Conservation (phyloP, 495 filamentous ascomycete species). For the Trichoderma reesei region DNA sequence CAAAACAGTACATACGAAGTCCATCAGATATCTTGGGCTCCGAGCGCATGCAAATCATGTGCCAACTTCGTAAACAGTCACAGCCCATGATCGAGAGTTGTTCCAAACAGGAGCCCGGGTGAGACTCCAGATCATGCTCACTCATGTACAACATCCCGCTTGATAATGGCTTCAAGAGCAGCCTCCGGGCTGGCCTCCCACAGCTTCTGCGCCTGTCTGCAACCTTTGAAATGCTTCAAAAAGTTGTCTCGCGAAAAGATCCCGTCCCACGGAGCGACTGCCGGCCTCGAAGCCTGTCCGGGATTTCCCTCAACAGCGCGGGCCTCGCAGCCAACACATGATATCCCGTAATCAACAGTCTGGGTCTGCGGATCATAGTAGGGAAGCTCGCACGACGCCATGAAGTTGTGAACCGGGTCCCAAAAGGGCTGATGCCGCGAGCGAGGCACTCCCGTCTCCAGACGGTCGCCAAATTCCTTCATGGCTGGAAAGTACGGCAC, state of each 20-base stretch:
- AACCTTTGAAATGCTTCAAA: not conserved
- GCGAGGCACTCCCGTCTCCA: not conserved
- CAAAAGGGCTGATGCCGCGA: not conserved
- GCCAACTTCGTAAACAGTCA: no score
- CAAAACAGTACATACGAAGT: no score
- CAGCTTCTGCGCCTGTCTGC: not conserved
- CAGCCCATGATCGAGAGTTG: no score
- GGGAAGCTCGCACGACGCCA: constrained; percentile 1
- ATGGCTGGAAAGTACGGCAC: constrained; percentile 2
- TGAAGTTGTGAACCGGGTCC: constrained; percentile 5
- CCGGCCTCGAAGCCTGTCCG: not conserved
- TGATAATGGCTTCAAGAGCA: not conserved
- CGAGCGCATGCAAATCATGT: no score
- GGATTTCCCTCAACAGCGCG: not conserved
- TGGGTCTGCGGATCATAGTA: constrained; percentile 3
- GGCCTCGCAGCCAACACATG: not conserved
- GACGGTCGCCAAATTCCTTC: not conserved
- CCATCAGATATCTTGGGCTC: no score
- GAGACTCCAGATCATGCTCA: no score
- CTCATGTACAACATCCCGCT: not conserved
- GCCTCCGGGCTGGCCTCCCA: not conserved
- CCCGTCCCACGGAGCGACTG: not conserved
- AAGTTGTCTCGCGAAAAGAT: not conserved
- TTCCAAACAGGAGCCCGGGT: no score
- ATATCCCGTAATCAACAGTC: not conserved